These are phyloP conservation scores for Verticillium klebahnii DNA, from an alignment of 2,329 filamentous ascomycete species.

Conservation along the genomic window DNA sequence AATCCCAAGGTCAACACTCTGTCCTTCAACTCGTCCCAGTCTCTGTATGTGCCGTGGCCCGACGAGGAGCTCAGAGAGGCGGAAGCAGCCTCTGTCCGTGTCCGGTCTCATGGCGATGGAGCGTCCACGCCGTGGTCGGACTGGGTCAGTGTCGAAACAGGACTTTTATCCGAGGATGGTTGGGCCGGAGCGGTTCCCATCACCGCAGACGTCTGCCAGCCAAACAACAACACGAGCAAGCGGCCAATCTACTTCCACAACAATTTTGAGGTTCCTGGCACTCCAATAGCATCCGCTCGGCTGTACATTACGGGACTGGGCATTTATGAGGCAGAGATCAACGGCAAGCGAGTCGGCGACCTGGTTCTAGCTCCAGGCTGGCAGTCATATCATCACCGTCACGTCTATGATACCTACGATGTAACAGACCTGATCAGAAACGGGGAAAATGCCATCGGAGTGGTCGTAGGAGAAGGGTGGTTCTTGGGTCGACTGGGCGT, in stretches of 20 bases:
- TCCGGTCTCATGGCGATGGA: constrained; percentile 24
- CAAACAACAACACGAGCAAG: no score
- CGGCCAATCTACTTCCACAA: no score
- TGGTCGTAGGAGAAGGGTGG: no score
- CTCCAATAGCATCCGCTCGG: constrained; percentile 23
- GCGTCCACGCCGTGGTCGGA: constrained; percentile 22
- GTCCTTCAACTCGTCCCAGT: no score
- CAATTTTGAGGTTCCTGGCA: no score
- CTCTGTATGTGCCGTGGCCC: no score
- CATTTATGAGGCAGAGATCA: constrained; percentile 32
- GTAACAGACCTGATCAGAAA: constrained; percentile 33
- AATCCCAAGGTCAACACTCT: no score
- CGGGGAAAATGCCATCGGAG: constrained; percentile 23
- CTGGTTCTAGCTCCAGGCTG: constrained; percentile 43
- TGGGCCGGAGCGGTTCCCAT: constrained; percentile 18
- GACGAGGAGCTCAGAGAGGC: no score
- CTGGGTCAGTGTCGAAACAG: constrained; percentile 27
- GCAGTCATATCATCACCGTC: constrained; percentile 43
- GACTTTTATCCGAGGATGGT: constrained; percentile 20
- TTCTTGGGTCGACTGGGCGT: no score
- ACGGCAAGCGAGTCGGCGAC: constrained; percentile 45
- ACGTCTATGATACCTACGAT: constrained; percentile 48
- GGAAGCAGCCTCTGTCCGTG: constrained; percentile 25
- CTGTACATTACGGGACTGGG: constrained; percentile 42
- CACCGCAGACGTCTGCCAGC: no score